Conservation (phyloP, 805 yeast species). For the Candida khao-thaluensis region DNA sequence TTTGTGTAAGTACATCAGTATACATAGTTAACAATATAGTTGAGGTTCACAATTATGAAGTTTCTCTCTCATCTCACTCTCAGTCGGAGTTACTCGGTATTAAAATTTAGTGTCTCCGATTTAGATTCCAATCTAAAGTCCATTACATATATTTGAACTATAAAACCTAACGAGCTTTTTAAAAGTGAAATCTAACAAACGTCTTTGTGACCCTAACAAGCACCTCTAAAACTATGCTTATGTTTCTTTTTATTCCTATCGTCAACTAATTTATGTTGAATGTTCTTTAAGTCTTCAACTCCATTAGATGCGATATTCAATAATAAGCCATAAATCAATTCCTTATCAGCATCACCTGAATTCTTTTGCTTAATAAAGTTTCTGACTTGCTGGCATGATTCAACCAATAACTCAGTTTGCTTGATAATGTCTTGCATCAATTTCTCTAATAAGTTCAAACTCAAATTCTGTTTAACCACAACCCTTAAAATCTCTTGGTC, state of each 20-base stretch:
- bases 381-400: conserved; percentile 45
- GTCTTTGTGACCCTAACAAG: conserved; percentile 28
- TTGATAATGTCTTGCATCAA: conserved; percentile 61
- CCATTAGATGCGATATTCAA: conserved; percentile 58
- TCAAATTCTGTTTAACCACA: conserved; percentile 72
- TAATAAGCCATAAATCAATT: conserved; percentile 48
- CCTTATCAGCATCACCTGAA: conserved; percentile 24
- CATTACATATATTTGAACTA: too few relatives aligned
- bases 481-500: conserved; percentile 74
- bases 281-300: conserved; percentile 35
- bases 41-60: too few relatives aligned
- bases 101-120: too few relatives aligned
- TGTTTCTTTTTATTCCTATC: conserved; percentile 18
- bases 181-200: too few relatives aligned
- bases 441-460: conserved; percentile 58
- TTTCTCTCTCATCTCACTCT: too few relatives aligned
- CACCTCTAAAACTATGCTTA: conserved; percentile 35
- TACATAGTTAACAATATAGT: too few relatives aligned
- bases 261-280: conserved; percentile 22
- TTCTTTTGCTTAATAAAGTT: conserved; percentile 16
- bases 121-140: too few relatives aligned
- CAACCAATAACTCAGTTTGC: conserved; percentile 51
- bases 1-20: too few relatives aligned
- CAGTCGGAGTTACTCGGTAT: too few relatives aligned
- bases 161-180: too few relatives aligned